Evolutionary conservation across 164 flowering plant species (phyloP).

Genomic region (Platanus orientalis): DNA sequence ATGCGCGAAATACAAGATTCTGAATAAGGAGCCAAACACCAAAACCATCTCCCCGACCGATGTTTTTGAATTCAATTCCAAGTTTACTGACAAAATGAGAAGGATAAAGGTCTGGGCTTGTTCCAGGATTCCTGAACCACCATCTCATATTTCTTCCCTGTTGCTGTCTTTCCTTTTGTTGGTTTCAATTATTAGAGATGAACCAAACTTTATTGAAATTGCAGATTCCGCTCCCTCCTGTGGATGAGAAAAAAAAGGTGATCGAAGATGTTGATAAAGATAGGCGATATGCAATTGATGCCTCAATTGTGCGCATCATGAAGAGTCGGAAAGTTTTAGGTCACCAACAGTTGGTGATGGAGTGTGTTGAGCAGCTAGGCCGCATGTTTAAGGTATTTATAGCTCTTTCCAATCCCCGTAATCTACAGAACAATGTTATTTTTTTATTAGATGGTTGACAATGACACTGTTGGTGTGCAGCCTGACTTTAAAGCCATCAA

Average conservation of each 20-base stretch:
- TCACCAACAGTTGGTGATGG: slow-evolving; percentile 35
- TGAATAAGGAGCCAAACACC: slow-evolving; percentile 58
- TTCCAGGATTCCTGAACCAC: background rate
- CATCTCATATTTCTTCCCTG: background rate
- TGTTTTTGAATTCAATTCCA: slow-evolving; percentile 61
- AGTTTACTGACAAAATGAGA: slow-evolving; percentile 75
- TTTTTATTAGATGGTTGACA: background rate
- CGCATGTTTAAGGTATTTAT: slow-evolving; percentile 43
- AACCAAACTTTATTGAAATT: background rate
- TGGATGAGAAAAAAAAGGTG: slow-evolving; percentile 35
- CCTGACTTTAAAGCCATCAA: slow-evolving; percentile 83
- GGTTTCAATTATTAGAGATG: background rate
- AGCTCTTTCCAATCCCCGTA: too few species aligned
- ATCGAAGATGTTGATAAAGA: slow-evolving; percentile 38
- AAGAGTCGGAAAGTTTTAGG: slow-evolving; percentile 39
- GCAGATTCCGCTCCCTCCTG: slow-evolving; percentile 39
- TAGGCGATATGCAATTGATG: slow-evolving; percentile 38
- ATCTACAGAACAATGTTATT: background rate
- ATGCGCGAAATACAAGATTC: slow-evolving; percentile 69
- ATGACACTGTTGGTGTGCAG: slow-evolving; percentile 35
- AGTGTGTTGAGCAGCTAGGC: slow-evolving; percentile 31
- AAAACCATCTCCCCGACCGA: slow-evolving; percentile 58
- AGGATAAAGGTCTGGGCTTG: slow-evolving; percentile 63
- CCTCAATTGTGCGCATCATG: slow-evolving; percentile 42
- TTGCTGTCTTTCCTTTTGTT: background rate